Evolutionary conservation across 495 filamentous ascomycete genomes (phyloP), one percentile per base, ranked within the genome.

Genomic region (Bacidia rubella): DNA sequence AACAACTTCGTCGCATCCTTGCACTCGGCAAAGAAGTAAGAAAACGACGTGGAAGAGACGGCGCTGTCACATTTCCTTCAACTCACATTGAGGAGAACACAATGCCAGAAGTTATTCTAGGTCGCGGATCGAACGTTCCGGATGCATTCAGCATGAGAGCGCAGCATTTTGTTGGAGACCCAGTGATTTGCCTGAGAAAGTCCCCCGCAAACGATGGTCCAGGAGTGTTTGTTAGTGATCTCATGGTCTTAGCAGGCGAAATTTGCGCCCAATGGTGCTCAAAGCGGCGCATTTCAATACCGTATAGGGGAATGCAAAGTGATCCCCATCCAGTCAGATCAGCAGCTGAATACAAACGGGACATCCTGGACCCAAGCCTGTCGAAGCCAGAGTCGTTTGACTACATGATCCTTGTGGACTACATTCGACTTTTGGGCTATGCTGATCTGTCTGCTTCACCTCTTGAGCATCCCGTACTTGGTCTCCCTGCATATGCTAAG

Each of bases 201-300:
- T 7, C 5, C 15, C 5, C 15, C 7, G 29, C 29, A 5, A 35
- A 35, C 29, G 15, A 35, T 35, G 29, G n/a, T n/a, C n/a, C 29
- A 5, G 29, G 15, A 5, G 15, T 7, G 29, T 35, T 35, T 5
- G 29, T 35, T 15, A 35, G 12, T 35, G 15, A 80, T 49, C 62
- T 85, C 21, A 98, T 97, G 92, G 70, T 86, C 44, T 67, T 90
- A 19, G 88, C 81, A 47, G 83, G 85, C 56, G 74, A 85, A 59
- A 68, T 85, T 19, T 80, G 79, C 2, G 89, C 80, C 5, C 66
- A 64, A 35, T 98, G 87, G 84, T 86, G 82, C 61, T 61, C 74
- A 15, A 73, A 79, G 38, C 82, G 90, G 32, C 71, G 76, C 51
- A 86, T 98, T 32, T 90, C 93, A 2, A 74, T 79, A 48, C 75